Percentiles rank a stretch among this genome's conserved stretches.
Evolutionary conservation across 2,329 filamentous ascomycete genomes (phyloP).

Genomic region (Lithohypha guttulata): DNA sequence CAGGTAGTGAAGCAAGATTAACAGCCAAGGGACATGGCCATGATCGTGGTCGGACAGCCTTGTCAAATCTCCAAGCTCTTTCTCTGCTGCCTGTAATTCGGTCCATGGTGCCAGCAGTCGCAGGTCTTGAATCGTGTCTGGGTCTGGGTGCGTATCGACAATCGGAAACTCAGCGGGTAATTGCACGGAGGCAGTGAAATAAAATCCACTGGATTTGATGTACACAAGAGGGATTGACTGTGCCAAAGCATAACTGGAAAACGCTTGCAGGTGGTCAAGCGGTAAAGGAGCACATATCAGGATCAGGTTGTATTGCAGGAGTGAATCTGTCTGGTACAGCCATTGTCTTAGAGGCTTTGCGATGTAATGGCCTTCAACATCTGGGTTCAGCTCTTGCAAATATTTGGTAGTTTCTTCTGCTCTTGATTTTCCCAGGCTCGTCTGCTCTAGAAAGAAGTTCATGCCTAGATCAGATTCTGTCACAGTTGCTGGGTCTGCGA

Average conservation of each 20-base stretch:
- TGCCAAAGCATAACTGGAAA: conserved; percentile 41
- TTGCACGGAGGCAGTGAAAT: conserved; percentile 73
- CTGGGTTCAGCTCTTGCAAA: conserved; percentile 80
- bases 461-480: conserved; percentile 75
- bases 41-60: conserved; percentile 67
- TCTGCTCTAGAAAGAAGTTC: conserved; percentile 90
- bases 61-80: conserved; percentile 56
- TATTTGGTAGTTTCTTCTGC: conserved; percentile 67
- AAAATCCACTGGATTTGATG: conserved; percentile 84
- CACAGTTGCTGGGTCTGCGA: conserved; percentile 72
- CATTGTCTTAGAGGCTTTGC: conserved; percentile 32
- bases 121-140: conserved; percentile 72
- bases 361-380: conserved; percentile 67
- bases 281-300: conserved; percentile 51
- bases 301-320: conserved; percentile 47
- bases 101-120: conserved; percentile 78
- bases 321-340: conserved; percentile 29
- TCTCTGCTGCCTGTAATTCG: conserved; percentile 59
- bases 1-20: conserved; percentile 72
- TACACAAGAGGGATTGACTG: conserved; percentile 65
- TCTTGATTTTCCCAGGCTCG: conserved; percentile 62
- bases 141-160: conserved; percentile 89
- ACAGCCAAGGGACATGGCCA: conserved; percentile 80
- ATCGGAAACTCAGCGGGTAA: conserved; percentile 76
- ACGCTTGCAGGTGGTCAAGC: conserved; percentile 38